phyloP scores from a whole-genome alignment of 139 green algal species.

The Chlorella sorokiniana region DNA sequence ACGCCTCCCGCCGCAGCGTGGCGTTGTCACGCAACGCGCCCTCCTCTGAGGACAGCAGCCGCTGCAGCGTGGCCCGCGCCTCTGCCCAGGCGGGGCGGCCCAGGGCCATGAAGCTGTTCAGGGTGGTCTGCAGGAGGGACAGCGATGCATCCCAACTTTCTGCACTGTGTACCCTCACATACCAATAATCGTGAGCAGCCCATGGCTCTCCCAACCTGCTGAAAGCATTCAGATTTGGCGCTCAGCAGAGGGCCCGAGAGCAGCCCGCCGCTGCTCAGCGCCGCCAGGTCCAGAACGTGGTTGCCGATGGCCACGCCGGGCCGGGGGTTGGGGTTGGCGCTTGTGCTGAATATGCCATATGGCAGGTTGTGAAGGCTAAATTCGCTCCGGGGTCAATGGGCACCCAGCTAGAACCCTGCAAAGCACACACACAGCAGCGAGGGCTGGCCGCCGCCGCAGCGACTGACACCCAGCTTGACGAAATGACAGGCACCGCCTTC shows the following conservation, averaged over 20 bases:
- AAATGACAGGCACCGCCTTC: too few species aligned
- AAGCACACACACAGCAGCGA: not conserved
- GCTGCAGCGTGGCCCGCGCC: constrained; percentile 56
- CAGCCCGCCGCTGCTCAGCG: constrained; percentile 53
- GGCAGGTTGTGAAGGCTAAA: constrained; percentile 88
- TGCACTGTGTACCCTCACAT: too few species aligned
- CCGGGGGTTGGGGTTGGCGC: not conserved
- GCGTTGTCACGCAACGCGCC: constrained; percentile 66
- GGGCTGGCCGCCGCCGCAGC: not conserved
- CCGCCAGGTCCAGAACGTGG: constrained; percentile 75
- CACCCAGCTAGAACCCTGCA: not conserved
- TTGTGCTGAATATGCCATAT: constrained; percentile 75
- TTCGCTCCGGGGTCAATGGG: constrained; percentile 32
- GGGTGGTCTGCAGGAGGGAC: constrained; percentile 51
- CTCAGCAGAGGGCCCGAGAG: constrained; percentile 50
- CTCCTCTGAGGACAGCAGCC: constrained; percentile 66
- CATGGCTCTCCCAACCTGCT: constrained; percentile 32
- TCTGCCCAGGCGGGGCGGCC: constrained; percentile 75
- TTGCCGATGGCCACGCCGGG: constrained; percentile 82
- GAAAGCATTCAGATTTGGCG: constrained; percentile 27
- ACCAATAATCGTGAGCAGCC: too few species aligned
- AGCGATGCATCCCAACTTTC: too few species aligned
- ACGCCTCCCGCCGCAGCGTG: constrained; percentile 44
- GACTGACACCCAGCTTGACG: too few species aligned
- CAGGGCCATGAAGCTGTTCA: constrained; percentile 89